Conservation (phyloP, 2,329 filamentous ascomycete species). For the Hypoxylon sp. region DNA sequence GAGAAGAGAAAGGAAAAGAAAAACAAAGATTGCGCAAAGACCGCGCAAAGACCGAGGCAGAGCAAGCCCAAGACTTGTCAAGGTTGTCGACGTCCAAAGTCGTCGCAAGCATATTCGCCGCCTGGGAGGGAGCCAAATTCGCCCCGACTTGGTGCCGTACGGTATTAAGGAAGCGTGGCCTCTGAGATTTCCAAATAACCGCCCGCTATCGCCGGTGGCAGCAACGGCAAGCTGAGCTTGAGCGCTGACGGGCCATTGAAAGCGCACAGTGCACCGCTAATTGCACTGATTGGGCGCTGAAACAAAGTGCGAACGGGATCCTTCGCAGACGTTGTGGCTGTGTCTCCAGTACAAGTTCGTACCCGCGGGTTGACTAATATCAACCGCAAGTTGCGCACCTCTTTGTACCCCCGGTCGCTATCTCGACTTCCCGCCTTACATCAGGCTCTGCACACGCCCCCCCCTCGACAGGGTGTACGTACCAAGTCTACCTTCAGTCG, state of each 20-base stretch:
- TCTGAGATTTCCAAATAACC: neutral
- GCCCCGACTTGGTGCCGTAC: conserved; percentile 22
- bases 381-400: conserved; percentile 17
- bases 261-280: conserved; percentile 14
- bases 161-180: conserved; percentile 25
- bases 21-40: conserved; percentile 15
- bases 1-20: too few species aligned
- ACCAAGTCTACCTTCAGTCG: too few species aligned
- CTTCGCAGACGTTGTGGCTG: conserved; percentile 44
- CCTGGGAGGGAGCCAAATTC: conserved; percentile 19
- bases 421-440: conserved; percentile 13
- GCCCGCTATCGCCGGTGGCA: conserved; percentile 9
- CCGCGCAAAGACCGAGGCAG: too few species aligned
- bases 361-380: conserved; percentile 22
- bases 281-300: conserved; percentile 30
- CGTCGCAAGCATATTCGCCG: conserved; percentile 35
- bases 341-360: conserved; percentile 16
- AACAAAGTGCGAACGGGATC: conserved; percentile 43
- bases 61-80: neutral
- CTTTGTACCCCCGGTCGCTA: conserved; percentile 31
- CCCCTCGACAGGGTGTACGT: conserved; percentile 9
- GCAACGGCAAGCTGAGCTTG: conserved; percentile 22
- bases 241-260: neutral
- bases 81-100: conserved; percentile 8
- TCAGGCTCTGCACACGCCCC: conserved; percentile 19